Conservation (phyloP, 2,329 filamentous ascomycete species). For the Hypoxylon sp. region DNA sequence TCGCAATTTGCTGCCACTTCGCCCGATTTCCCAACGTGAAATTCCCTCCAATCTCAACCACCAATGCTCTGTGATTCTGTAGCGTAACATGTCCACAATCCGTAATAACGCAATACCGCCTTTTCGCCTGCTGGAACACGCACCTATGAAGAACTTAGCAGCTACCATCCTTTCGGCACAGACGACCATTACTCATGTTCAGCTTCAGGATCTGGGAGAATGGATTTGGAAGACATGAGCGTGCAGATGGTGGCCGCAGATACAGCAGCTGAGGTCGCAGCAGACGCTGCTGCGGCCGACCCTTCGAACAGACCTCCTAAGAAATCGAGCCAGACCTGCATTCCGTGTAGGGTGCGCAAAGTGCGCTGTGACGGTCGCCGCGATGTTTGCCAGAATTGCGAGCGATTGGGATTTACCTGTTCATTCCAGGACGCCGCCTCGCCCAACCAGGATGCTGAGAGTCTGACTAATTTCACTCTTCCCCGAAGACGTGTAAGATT, state of each 20-base stretch:
- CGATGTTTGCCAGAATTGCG: constrained; percentile 70
- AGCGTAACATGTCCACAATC: constrained; percentile 43
- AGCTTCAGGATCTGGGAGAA: constrained; percentile 43
- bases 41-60: constrained; percentile 41
- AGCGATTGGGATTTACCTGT: constrained; percentile 70
- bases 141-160: constrained; percentile 31
- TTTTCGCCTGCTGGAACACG: constrained; percentile 28
- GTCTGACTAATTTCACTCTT: constrained; percentile 60
- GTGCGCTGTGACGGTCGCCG: constrained; percentile 71
- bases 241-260: constrained; percentile 55
- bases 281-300: constrained; percentile 54
- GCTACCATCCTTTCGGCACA: constrained; percentile 10
- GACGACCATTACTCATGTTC: constrained; percentile 39
- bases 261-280: constrained; percentile 55
- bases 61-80: constrained; percentile 35
- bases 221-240: constrained; percentile 58
- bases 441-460: constrained; percentile 54
- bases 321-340: constrained; percentile 63
- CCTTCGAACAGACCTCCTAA: constrained; percentile 54
- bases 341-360: constrained; percentile 69
- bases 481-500: constrained; percentile 69
- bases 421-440: constrained; percentile 67
- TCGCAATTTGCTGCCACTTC: constrained; percentile 35
- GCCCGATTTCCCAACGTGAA: constrained; percentile 37
- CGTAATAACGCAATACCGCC: constrained; percentile 44